Percentiles rank a stretch among this genome's conserved stretches.
phyloP scores from a whole-genome alignment of 2,329 filamentous ascomycete species.

The Ilyonectria robusta region DNA sequence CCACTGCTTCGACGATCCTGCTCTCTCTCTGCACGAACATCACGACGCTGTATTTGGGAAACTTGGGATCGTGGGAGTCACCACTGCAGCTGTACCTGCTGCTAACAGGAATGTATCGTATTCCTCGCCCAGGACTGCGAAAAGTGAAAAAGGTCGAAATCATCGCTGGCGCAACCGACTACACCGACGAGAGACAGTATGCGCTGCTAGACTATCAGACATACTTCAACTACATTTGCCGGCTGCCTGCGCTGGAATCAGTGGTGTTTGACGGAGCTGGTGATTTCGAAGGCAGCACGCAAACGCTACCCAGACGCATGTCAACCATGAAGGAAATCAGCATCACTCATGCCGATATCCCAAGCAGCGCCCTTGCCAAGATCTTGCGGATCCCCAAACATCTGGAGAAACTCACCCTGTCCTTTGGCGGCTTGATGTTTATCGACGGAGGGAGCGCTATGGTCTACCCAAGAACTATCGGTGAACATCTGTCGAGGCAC shows the following conservation, averaged over 20 bases:
- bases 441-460: background rate
- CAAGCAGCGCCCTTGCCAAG: background rate
- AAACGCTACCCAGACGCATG: background rate
- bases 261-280: slow-evolving; percentile 2
- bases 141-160: slow-evolving; percentile 12
- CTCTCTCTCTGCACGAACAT: slow-evolving; percentile 15
- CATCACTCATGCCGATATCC: slow-evolving; percentile 7
- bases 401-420: slow-evolving; percentile 5
- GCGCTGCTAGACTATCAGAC: background rate
- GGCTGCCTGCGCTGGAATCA: slow-evolving; percentile 15
- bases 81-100: background rate
- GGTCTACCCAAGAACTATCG: background rate
- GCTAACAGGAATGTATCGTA: background rate
- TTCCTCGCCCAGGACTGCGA: slow-evolving; percentile 20
- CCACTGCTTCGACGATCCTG: background rate
- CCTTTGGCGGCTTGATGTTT: slow-evolving; percentile 3
- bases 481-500: slow-evolving; percentile 6
- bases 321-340: slow-evolving; percentile 1
- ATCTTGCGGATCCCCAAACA: background rate
- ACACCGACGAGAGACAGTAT: background rate
- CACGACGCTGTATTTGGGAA: slow-evolving; percentile 4
- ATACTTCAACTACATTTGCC: slow-evolving; percentile 11
- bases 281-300: background rate
- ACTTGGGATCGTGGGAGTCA: background rate
- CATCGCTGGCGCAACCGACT: background rate